Evolutionary conservation across 75 land plant genomes (phyloP).

Genomic region (Cupressus sempervirens): DNA sequence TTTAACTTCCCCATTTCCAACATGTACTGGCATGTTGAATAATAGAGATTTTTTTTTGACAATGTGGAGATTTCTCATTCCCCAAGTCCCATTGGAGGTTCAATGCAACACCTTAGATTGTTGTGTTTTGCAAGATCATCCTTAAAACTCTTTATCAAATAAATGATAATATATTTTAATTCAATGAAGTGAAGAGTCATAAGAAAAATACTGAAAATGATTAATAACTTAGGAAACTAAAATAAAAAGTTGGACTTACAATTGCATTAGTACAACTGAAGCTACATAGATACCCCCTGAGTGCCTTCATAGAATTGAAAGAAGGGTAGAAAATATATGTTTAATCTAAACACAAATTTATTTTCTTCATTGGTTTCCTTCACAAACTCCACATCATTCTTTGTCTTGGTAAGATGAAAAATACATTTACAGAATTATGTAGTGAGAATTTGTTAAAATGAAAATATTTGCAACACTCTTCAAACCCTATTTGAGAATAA

Average conservation of each 20-base stretch:
- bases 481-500: too few relatives aligned
- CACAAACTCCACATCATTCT: conserved; percentile 44
- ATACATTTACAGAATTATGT: conserved; percentile 22
- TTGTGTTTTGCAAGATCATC: conserved; percentile 46
- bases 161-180: background rate
- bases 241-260: conserved; percentile 18
- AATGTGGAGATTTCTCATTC: conserved; percentile 32
- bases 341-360: conserved; percentile 46
- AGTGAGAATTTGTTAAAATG: background rate
- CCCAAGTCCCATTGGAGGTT: conserved; percentile 34
- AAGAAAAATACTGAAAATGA: background rate
- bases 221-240: background rate
- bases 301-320: conserved; percentile 76
- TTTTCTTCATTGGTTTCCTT: conserved; percentile 70
- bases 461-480: background rate
- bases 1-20: background rate
- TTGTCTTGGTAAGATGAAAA: conserved; percentile 49
- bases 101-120: conserved; percentile 37
- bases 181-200: background rate
- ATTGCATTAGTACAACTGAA: conserved; percentile 74
- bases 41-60: conserved; percentile 28
- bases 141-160: conserved; percentile 48
- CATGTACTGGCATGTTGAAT: conserved; percentile 11
- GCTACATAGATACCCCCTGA: conserved; percentile 56
- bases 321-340: conserved; percentile 65